Conservation (phyloP, 257 asterid genomes). For the Plectranthus barbatus region DNA sequence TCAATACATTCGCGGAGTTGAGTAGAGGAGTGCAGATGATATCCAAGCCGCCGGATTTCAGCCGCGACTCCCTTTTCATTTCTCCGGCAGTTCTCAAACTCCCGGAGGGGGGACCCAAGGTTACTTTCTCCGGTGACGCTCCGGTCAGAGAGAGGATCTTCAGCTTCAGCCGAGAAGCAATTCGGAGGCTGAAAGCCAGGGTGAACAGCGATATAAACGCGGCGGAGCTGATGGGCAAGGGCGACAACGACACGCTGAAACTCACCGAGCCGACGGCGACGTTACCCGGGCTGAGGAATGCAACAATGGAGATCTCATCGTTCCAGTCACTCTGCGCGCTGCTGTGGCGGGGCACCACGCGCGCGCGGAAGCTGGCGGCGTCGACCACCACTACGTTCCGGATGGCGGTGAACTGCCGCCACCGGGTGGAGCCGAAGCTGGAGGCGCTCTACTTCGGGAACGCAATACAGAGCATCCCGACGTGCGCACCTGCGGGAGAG, state of each 20-base stretch:
- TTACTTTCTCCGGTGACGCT: slow-evolving; percentile 43
- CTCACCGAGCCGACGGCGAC: slow-evolving; percentile 18
- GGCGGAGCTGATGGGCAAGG: slow-evolving; percentile 56
- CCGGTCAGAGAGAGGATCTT: slow-evolving; percentile 61
- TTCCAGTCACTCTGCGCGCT: slow-evolving; percentile 54
- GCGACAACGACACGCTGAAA: slow-evolving; percentile 37
- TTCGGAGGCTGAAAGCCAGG: slow-evolving; percentile 39
- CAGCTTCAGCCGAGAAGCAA: slow-evolving; percentile 52
- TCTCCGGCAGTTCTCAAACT: slow-evolving; percentile 44
- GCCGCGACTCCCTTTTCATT: slow-evolving; percentile 52
- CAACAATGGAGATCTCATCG: slow-evolving; percentile 42
- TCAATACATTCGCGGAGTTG: slow-evolving; percentile 32
- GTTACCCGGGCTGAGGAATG: slow-evolving; percentile 23
- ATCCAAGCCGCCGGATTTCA: slow-evolving; percentile 40
- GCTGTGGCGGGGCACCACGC: slow-evolving; percentile 55
- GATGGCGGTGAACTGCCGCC: slow-evolving; percentile 63
- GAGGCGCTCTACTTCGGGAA: slow-evolving; percentile 51
- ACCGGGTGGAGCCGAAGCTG: slow-evolving; percentile 51
- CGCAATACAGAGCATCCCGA: slow-evolving; percentile 66
- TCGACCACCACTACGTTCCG: slow-evolving; percentile 43
- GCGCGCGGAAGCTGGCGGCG: slow-evolving; percentile 40
- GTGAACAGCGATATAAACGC: slow-evolving; percentile 22
- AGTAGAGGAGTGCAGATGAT: slow-evolving; percentile 21
- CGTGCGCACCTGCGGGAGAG: slow-evolving; percentile 35
- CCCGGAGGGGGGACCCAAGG: slow-evolving; percentile 47